Base-by-base conservation (phyloP, 768 basidiomycete genomes). In the Pleurotus platypus region DNA sequence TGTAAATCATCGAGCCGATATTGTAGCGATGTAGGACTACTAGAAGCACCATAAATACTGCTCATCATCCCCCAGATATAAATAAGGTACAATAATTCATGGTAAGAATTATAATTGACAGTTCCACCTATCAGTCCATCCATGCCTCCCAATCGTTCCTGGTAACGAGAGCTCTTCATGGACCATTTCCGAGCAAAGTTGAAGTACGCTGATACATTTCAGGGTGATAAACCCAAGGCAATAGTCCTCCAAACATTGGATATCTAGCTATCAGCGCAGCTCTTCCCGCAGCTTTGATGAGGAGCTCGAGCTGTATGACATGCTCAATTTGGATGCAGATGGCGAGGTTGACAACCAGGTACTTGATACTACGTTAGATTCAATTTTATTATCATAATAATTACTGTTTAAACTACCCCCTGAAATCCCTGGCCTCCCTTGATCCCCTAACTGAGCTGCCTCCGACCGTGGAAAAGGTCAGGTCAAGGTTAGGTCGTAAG, bases 301-400 rank as follows among this genome's bases (percentile, higher is more conserved):
- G 22, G 62, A 63, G 51, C 47, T 63, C 18, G 60, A 61, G 37
- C 47, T 63, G 3, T 61, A 63, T 47, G 62, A 63, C 24, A 38
- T 63, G 48, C 53, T 63, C 13, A 57, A 63, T 63, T n/a, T 63
- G 47, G 62, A 63, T 59, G 62, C 62, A n/a, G 57, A 61, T 16
- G 62, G 62, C 18, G 61, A 63, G 13, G 46, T 48, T 1, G 60
- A 63, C 49, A 48, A 30, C 5, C 4, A 48, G 27, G 46, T 48
- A 22, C 48, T 56, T 49, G 60, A 55, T 15, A 49, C 22, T 13
- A 49, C 49, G 35, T 27, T 30, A 27, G 49, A 49, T 27, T 22
- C 24, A 4, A 49, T 49, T 49, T 30, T 49, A 49, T 43, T 43
- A 43, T 20, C 42, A 7, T 43, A 43, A 43, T n/a, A n/a, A 12